Conservation (phyloP, 2,329 filamentous ascomycete species). For the Ceratocystis colombiana region DNA sequence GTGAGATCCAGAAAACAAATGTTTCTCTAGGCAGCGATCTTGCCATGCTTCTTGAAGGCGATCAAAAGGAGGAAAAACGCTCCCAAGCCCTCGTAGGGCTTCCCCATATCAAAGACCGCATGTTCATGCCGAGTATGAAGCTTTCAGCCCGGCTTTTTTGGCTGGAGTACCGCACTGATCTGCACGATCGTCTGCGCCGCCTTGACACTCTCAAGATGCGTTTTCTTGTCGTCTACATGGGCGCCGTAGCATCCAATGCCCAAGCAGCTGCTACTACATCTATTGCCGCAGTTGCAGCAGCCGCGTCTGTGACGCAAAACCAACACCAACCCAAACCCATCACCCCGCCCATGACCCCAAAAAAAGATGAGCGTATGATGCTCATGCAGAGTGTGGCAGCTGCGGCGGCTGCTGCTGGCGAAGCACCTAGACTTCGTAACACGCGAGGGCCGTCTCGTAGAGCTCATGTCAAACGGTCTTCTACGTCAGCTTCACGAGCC, state of each 20-base stretch:
- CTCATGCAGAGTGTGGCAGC: slow-evolving; percentile 23
- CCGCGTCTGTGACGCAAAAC: slow-evolving; percentile 4
- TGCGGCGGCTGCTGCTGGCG: slow-evolving; percentile 15
- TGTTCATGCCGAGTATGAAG: slow-evolving; percentile 35
- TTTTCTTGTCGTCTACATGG: slow-evolving; percentile 55
- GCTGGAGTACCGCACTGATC: slow-evolving; percentile 43
- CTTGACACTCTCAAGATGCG: slow-evolving; percentile 54
- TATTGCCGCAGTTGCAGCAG: slow-evolving; percentile 11
- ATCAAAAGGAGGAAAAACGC: slow-evolving; percentile 36
- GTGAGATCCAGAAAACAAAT: slow-evolving; percentile 48
- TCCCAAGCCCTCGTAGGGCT: slow-evolving; percentile 25
- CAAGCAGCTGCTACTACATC: slow-evolving; percentile 27
- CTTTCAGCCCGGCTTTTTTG: slow-evolving; percentile 46
- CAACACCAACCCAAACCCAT: slow-evolving; percentile 13
- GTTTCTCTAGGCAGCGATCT: slow-evolving; percentile 43
- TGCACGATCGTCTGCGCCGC: slow-evolving; percentile 49
- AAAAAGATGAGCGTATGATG: slow-evolving; percentile 19
- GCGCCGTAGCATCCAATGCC: slow-evolving; percentile 40
- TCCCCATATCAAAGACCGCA: slow-evolving; percentile 23
- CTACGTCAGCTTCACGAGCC: slow-evolving; percentile 2
- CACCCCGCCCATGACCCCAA: slow-evolving; percentile 18
- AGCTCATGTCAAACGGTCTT: slow-evolving; percentile 7
- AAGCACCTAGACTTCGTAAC: slow-evolving; percentile 15
- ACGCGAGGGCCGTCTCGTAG: neutral
- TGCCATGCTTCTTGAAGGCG: slow-evolving; percentile 31